These are phyloP conservation scores for Tritrichomonas foetus DNA, from an alignment of 208 protist species.

Conservation along the genomic window DNA sequence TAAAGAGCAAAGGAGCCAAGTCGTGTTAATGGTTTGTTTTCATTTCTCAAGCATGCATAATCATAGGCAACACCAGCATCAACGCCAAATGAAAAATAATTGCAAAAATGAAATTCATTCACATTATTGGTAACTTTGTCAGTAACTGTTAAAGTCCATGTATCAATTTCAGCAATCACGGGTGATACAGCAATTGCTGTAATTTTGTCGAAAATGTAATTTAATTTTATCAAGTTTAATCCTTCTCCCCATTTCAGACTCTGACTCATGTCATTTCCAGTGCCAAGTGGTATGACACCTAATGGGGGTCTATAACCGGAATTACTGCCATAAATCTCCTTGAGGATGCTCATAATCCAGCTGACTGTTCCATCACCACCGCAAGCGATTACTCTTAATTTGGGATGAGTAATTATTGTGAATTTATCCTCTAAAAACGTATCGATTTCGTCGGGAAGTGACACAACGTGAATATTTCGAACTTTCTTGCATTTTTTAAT, in stretches of 20 bases:
- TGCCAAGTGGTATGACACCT: neutral
- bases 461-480: neutral
- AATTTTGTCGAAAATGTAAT: neutral
- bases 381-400: neutral
- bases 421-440: neutral
- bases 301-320: neutral
- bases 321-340: neutral
- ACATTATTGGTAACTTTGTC: neutral
- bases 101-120: neutral
- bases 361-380: neutral
- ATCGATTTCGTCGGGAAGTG: neutral
- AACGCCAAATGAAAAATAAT: slow-evolving; percentile 32
- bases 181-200: neutral
- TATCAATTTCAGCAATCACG: neutral
- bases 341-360: neutral
- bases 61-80: neutral
- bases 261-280: neutral
- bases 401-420: neutral
- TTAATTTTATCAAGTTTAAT: neutral
- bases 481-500: neutral
- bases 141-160: neutral
- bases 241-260: neutral
- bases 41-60: neutral
- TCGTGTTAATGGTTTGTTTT: neutral
- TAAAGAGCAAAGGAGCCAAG: neutral